Conservation (phyloP, 208 protist species). For the Trypanosoma cruzi region DNA sequence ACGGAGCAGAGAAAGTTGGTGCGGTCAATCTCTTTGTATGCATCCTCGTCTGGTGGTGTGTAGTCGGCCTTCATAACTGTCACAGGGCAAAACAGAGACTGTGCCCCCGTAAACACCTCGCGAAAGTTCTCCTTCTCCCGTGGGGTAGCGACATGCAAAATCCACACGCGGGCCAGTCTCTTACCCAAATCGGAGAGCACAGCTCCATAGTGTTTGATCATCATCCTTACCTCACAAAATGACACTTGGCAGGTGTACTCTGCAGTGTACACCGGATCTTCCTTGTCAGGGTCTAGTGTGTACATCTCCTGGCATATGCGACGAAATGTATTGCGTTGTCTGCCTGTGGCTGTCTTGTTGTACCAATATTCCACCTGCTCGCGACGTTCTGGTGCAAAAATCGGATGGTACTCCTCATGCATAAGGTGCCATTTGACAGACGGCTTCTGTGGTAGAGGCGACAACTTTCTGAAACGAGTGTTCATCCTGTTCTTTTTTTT, state of each 20-base stretch:
- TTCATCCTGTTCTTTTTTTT: slow-evolving; percentile 71
- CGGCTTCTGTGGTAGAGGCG: slow-evolving; percentile 43
- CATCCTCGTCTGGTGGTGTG: slow-evolving; percentile 46
- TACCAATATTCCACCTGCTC: slow-evolving; percentile 88
- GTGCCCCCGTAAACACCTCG: slow-evolving; percentile 77
- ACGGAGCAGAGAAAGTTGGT: slow-evolving; percentile 63
- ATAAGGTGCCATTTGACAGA: slow-evolving; percentile 85
- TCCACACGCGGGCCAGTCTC: slow-evolving; percentile 57
- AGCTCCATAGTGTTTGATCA: slow-evolving; percentile 69
- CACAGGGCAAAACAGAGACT: slow-evolving; percentile 45
- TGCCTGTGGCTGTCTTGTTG: slow-evolving; percentile 74
- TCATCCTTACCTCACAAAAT: slow-evolving; percentile 51
- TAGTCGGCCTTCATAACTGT: slow-evolving; percentile 76
- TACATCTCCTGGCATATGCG: slow-evolving; percentile 81
- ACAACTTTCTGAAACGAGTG: slow-evolving; percentile 63
- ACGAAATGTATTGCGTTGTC: slow-evolving; percentile 77
- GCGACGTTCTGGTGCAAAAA: slow-evolving; percentile 48
- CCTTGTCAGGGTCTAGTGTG: slow-evolving; percentile 35
- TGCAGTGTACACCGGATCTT: slow-evolving; percentile 37
- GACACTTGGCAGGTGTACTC: slow-evolving; percentile 35
- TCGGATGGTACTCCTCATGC: slow-evolving; percentile 67
- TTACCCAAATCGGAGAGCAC: slow-evolving; percentile 61
- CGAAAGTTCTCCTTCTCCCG: slow-evolving; percentile 67
- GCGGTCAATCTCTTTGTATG: slow-evolving; percentile 52
- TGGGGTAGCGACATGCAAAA: slow-evolving; percentile 48